phyloP scores from a whole-genome alignment of 1,139 yeast genomes.

The Lodderomyces oxycetoniae region DNA sequence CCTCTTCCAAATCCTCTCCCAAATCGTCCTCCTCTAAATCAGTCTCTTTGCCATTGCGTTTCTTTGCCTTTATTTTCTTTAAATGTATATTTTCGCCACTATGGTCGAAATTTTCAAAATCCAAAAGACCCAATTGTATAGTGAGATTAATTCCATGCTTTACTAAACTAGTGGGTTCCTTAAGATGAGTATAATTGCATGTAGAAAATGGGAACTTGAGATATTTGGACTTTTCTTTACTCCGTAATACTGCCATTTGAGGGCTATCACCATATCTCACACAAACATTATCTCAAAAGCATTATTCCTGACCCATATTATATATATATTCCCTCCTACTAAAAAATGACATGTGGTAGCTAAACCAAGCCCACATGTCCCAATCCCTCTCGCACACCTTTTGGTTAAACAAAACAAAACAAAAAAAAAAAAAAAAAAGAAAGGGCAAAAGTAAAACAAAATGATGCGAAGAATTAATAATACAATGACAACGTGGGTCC shows the following conservation, averaged over 20 bases:
- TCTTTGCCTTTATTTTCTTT: constrained; percentile 1
- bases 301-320: too few relatives aligned
- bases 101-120: constrained; percentile 6
- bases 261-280: background rate
- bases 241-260: background rate
- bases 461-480: background rate
- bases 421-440: background rate
- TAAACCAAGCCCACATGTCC: background rate
- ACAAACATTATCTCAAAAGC: too few relatives aligned
- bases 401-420: background rate
- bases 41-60: background rate
- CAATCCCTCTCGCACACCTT: background rate
- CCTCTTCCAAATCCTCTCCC: constrained; percentile 2
- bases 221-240: constrained; percentile 1
- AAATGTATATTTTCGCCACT: background rate
- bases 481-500: too few relatives aligned
- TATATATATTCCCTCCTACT: too few relatives aligned
- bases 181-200: constrained; percentile 12
- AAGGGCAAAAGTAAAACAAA: constrained; percentile 1
- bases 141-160: constrained; percentile 13
- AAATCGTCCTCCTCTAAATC: background rate
- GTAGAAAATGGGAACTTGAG: constrained; percentile 14
- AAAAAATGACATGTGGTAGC: background rate
- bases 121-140: constrained; percentile 8
- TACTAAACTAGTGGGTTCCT: constrained; percentile 13